A percentile compares a stretch with the other conserved stretches of the same genome.
Conservation (phyloP, 2,329 filamentous ascomycete genomes). For the Diaporthe australafricana region DNA sequence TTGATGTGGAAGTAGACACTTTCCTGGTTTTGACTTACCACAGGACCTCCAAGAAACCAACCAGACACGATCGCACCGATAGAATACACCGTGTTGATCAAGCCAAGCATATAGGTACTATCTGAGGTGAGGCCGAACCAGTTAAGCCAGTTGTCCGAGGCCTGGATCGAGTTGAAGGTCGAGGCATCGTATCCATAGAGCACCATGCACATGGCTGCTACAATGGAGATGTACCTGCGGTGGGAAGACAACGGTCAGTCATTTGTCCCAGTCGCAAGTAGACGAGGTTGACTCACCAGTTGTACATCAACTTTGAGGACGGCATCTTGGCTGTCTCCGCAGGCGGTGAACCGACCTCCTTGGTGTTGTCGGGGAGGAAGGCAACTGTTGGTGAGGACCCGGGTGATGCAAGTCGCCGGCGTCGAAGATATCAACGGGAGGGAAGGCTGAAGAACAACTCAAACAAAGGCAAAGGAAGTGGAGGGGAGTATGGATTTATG, state of each 20-base stretch:
- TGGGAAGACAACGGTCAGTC: neutral
- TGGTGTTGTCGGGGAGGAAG: neutral
- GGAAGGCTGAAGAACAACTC: neutral
- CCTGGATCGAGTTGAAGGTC: conserved; percentile 79
- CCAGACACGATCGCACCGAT: conserved; percentile 77
- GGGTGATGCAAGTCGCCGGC: neutral
- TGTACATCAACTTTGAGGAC: conserved; percentile 42
- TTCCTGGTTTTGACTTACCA: conserved; percentile 48
- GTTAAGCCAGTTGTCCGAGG: conserved; percentile 72
- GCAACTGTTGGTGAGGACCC: neutral
- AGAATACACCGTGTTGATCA: conserved; percentile 76
- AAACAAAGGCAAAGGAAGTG: neutral
- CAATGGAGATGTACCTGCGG: conserved; percentile 73
- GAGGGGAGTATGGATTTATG: conserved; percentile 16
- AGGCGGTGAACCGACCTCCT: conserved; percentile 29
- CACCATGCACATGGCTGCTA: conserved; percentile 80
- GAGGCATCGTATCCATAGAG: conserved; percentile 81
- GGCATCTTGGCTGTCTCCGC: conserved; percentile 41
- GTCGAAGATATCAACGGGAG: neutral
- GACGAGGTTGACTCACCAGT: conserved; percentile 39
- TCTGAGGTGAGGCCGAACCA: conserved; percentile 66
- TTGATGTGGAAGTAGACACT: no score
- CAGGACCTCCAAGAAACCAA: conserved; percentile 75
- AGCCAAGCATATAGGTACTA: conserved; percentile 54
- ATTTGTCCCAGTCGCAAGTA: no score